Evolutionary conservation across 805 yeast genomes (phyloP), one percentile per base, ranked within the genome.

Genomic region (Clavispora vitiphila): DNA sequence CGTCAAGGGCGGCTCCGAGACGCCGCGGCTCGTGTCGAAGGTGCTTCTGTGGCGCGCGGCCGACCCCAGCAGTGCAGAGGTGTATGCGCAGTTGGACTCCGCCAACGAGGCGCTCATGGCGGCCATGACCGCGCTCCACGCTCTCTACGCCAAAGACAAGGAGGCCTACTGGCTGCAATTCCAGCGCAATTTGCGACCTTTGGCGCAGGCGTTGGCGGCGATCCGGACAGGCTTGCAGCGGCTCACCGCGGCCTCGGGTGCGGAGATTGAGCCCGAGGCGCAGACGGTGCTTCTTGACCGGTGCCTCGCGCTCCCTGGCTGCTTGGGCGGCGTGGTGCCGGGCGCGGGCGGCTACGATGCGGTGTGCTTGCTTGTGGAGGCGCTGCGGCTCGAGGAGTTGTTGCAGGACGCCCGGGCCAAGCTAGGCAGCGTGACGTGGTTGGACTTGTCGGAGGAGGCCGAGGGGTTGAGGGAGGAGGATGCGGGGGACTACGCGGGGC

Each of bases 261-360:
- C 95, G 0, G 88, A 84, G n/a, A 78, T 93, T 38, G 98, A 93
- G 61, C 99, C 99, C 0, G 61, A 57, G 2, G 67, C 72, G 16
- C 99, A 93, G 62, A 86, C 96, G 0, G 45, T 51, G 1, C 67
- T 93, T 5, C 64, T 93, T 7, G 79, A 91, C 55, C 59, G 67
- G 14, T 59, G 72, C 31, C 50, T 61, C 7, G 22, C 24, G n/a
- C 56, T 86, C 16, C 68, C 67, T 0, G 99, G 99, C 12, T 93
- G 88, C 23, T 52, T 91, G 15, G 95, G 96, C 0, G 97, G 96
- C n/a, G 90, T 93, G 25, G 96, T 93, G 3, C 99, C 99, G 0
- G 99, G 99, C 2, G 99, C 99, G 0, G 99, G 99, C 21, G 99
- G 99, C 0, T 85, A 81, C 57, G 99, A 93, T 67, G 99, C 99